phyloP scores from a whole-genome alignment of 2,329 filamentous ascomycete genomes.

The Nannizzia gypsea region DNA sequence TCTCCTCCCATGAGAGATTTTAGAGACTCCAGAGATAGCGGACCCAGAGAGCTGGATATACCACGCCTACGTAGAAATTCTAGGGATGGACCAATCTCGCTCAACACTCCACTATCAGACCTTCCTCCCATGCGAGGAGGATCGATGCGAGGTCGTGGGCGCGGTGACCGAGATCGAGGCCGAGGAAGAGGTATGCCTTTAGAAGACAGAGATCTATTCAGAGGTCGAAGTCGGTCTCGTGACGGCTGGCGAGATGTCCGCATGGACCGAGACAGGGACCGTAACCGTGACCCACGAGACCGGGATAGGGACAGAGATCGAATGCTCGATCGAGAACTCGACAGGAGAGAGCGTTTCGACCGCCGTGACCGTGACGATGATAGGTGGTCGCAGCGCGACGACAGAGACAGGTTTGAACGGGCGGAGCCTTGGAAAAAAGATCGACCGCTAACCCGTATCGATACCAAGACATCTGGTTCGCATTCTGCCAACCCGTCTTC shows the following conservation, averaged over 20 bases:
- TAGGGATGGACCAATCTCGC: slow-evolving; percentile 31
- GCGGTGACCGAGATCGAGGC: slow-evolving; percentile 34
- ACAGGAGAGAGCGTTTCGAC: slow-evolving; percentile 18
- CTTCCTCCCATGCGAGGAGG: slow-evolving; percentile 26
- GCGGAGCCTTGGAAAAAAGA: slow-evolving; percentile 32
- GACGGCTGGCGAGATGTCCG: slow-evolving; percentile 32
- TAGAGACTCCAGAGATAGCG: slow-evolving; percentile 27
- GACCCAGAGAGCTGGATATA: slow-evolving; percentile 28
- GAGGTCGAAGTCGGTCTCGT: slow-evolving; percentile 34
- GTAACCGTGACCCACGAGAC: slow-evolving; percentile 25
- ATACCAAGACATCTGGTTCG: slow-evolving; percentile 18
- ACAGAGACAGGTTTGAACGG: slow-evolving; percentile 21
- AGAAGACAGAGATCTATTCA: slow-evolving; percentile 34
- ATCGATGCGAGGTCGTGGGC: slow-evolving; percentile 31
- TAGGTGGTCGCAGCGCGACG: slow-evolving; percentile 19
- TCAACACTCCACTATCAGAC: slow-evolving; percentile 27
- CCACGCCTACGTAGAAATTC: slow-evolving; percentile 34
- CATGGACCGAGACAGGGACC: slow-evolving; percentile 20
- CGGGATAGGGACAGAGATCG: slow-evolving; percentile 23
- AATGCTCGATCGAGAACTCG: slow-evolving; percentile 18
- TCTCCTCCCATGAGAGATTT: slow-evolving; percentile 32
- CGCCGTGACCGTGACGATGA: slow-evolving; percentile 24
- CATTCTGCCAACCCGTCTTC: slow-evolving; percentile 11
- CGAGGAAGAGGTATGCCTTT: slow-evolving; percentile 30
- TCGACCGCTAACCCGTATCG: slow-evolving; percentile 20